Base-by-base conservation (phyloP, 2,329 filamentous ascomycete genomes). In the Davidsoniella neocaledoniae region DNA sequence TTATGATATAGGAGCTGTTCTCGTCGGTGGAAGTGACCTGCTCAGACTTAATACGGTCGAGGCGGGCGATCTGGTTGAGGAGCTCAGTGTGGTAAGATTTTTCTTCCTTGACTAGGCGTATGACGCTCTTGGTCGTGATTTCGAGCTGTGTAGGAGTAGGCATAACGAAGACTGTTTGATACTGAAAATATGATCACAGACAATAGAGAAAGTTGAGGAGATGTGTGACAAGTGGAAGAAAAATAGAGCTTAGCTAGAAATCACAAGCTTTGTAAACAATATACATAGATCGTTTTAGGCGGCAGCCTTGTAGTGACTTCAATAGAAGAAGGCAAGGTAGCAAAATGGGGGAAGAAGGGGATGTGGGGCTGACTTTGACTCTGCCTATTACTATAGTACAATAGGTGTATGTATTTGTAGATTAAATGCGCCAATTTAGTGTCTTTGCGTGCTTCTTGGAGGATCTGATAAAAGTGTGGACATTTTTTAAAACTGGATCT, bases 31-130 rank as follows among this genome's bases (percentile, higher is more conserved):
- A 67, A 48, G 74, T 70, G 14, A 64, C 67, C 3, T 65, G 63
- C 23, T 64, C 67, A n/a, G 60, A 63, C 40, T 69, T 63, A 29
- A 76, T 63, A 57, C 83, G 77, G 42, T 71, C 68, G 55, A 93
- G 74, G 51, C 83, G 77, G 54, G 74, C 73, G 58, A 84, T 73
- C 62, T 96, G 88, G 56, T 81, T 71, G 55, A 74, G 69, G 17
- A 88, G 74, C 64, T 98, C 91, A 61, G 83, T 83, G 70, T 88
- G 83, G 68, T 98, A 96, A 58, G 81, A 90, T 38, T 75, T 71
- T 64, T 95, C 86, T 65, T 98, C 91, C 66, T 94, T 95, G 56
- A 94, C 77, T 44, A 96, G 76, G 53, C 91, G 86, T 58, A 76
- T 72, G 57, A 96, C 77, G 17, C 86, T 79, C 54, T 81, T 77